These are phyloP conservation scores for Lasiodiplodia sp. DNA, from an alignment of 2,329 filamentous ascomycete species.

Conservation along the genomic window DNA sequence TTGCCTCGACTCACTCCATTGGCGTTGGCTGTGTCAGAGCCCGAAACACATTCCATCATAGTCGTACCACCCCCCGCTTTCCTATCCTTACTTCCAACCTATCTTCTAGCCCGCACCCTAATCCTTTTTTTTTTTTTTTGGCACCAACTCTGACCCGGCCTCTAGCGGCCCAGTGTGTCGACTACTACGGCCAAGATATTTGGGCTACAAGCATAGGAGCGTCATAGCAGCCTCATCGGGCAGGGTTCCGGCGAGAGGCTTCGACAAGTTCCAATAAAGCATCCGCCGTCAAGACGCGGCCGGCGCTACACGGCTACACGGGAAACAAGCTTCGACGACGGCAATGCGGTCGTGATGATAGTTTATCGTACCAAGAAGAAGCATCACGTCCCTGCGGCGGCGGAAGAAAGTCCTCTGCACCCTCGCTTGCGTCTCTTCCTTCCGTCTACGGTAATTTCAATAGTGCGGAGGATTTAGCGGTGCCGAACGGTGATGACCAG, in stretches of 20 bases:
- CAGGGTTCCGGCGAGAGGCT: not conserved
- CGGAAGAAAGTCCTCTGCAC: not conserved
- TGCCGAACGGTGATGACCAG: not conserved
- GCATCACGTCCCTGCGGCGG: too few relatives aligned
- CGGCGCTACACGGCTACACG: not conserved
- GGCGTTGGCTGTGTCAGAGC: slow-evolving; percentile 14
- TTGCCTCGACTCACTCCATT: not conserved
- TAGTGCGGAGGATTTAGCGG: slow-evolving; percentile 4
- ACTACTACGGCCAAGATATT: not conserved
- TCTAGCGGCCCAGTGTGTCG: not conserved
- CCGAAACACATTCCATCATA: slow-evolving; percentile 16
- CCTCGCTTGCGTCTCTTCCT: slow-evolving; percentile 13
- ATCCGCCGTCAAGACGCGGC: not conserved
- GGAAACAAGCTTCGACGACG: not conserved
- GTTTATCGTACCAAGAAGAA: not conserved
- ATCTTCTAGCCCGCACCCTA: not conserved
- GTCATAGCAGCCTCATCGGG: not conserved
- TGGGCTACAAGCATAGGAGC: slow-evolving; percentile 17
- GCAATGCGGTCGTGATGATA: not conserved
- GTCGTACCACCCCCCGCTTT: slow-evolving; percentile 18
- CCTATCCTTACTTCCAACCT: not conserved
- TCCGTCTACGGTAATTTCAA: slow-evolving; percentile 7
- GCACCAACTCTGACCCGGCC: slow-evolving; percentile 4
- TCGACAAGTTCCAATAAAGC: too few relatives aligned
- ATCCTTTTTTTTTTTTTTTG: not conserved